Base-by-base conservation (phyloP, 169 alveolate genomes). In the Eimeria praecox region DNA sequence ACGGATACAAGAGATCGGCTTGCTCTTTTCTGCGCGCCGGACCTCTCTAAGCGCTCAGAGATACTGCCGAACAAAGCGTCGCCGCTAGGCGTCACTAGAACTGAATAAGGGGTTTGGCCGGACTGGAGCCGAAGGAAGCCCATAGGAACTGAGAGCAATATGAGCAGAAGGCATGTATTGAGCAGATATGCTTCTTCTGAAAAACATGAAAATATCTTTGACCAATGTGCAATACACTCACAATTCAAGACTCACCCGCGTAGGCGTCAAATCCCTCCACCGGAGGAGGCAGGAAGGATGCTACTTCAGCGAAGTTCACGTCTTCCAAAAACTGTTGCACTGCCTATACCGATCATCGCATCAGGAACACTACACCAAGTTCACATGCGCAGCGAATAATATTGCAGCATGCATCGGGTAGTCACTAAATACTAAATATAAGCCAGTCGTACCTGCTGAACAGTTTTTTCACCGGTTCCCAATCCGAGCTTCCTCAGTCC, bases 251-350 rank as follows among this genome's bases (percentile, higher is more conserved):
- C 93, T 1, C 40, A 87, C 93, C 64, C 2, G 93, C 93, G 33
- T 59, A 8, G 30, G 93, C 59, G 33, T 87, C 93, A 30, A 59
- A 22, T 30, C 82, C 93, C 77, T 87, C 93, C 33, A 87, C 93
- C 44, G 93, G 93, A 10, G 93, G 93, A 14, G 93, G 93, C 44
- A 87, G 82, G 66, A 87, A 87, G 49, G 83, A 59, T 14, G 83
- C 82, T 3, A 87, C 93, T 87, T 87, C 93, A 10, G 93, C 52
- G 64, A 87, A 87, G 64, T 87, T 87, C n/a, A 20, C 66, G 33
- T 87, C 93, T 6, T 62, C 49, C 80, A 59, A 20, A 38, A 87
- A 59, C 33, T 20, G 16, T 62, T 87, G 66, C 40, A 87, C 56
- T 46, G 64, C 93, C 93, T 87, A 33, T 38, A 33, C 24, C n/a